Evolutionary conservation across 306 rosid species (phyloP).

Genomic region (Prunus fruticosa): DNA sequence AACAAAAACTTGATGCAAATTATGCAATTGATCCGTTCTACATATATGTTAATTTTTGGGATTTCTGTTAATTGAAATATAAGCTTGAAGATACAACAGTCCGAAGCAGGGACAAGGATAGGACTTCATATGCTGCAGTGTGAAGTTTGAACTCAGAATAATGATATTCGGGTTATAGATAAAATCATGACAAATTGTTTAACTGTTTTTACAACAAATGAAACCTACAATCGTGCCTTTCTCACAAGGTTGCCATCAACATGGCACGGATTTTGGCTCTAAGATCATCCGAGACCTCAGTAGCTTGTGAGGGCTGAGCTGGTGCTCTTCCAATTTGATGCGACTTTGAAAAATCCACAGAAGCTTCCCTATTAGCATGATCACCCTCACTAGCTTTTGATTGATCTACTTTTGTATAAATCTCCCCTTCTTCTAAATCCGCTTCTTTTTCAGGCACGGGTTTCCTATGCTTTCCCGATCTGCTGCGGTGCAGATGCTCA

Average conservation of each 20-base stretch:
- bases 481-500: constrained; percentile 36
- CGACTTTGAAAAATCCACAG: constrained; percentile 37
- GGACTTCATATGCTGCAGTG: background rate
- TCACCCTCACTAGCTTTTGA: constrained; percentile 37
- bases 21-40: no score
- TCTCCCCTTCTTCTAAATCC: constrained; percentile 72
- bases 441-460: constrained; percentile 30
- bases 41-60: no score
- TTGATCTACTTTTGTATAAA: constrained; percentile 42
- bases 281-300: constrained; percentile 68
- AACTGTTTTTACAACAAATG: background rate
- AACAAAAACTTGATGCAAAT: no score
- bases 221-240: background rate
- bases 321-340: constrained; percentile 32
- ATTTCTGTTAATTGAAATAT: no score
- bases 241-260: constrained; percentile 66
- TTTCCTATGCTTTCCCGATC: constrained; percentile 30
- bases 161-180: background rate
- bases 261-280: constrained; percentile 89
- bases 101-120: no score
- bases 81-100: no score
- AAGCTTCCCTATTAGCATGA: constrained; percentile 54
- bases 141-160: background rate
- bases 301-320: constrained; percentile 48
- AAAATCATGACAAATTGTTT: background rate